Evolutionary conservation across 495 filamentous ascomycete genomes (phyloP), one percentile per base, ranked within the genome.

Genomic region (Daldinia concentrica): DNA sequence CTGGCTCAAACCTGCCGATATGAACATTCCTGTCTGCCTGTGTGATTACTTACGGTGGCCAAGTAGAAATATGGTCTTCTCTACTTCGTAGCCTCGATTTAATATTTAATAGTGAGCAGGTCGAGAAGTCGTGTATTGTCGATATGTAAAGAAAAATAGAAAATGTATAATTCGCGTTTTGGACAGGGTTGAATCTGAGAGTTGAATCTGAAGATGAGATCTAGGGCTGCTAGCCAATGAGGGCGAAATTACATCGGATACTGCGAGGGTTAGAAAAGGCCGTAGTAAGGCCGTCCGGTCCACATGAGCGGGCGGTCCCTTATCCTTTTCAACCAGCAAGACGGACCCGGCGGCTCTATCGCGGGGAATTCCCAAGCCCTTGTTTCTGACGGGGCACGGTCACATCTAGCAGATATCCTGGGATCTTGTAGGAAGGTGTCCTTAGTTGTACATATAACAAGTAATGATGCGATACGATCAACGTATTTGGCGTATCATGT

Each of bases 341-440:
- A 68, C 69, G 54, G 63, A 59, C 61, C 69, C 51, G 67, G 63
- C 76, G 76, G 76, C 73, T 77, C 76, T 74, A 76, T 76, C 73
- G 67, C 76, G 76, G 76, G 73, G 76, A 76, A 76, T 77, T 74
- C 54, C 39, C 51, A 57, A 15, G 65, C 70, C 65, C 65, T 68
- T 73, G 70, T 73, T 64, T 73, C 65, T 73, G 26, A 61, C 32
- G 60, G 64, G n/a, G 50, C 60, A 66, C 62, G 45, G 37, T 61
- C 68, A 61, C 56, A 50, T 54, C 51, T 41, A 11, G 34, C 55
- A 58, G 8, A n/a, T n/a, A n/a, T 26, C 1, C 11, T 29, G 50
- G 51, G 27, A 56, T 57, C 19, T 24, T 48, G 26, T 34, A 58
- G 58, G 64, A 62, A 59, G 67, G 64, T 60, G 37, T 55, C 48